Conservation (phyloP, 345 rosid genomes). For the Hypericum perforatum region DNA sequence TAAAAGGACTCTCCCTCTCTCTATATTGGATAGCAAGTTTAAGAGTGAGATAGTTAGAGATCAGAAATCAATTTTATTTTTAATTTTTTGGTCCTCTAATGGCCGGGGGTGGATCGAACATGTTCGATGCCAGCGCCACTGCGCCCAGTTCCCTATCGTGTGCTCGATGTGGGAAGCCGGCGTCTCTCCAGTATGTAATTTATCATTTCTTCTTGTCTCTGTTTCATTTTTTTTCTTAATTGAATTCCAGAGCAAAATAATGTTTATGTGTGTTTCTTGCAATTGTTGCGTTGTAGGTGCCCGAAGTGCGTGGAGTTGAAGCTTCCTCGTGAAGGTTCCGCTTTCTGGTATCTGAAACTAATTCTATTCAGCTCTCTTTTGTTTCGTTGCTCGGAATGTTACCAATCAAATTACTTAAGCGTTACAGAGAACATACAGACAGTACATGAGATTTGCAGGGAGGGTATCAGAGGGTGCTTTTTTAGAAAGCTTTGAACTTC, state of each 20-base stretch:
- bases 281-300: constrained; percentile 40
- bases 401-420: too few species aligned
- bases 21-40: too few species aligned
- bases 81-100: constrained; percentile 8
- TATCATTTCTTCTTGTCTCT: neutral
- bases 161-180: constrained; percentile 46
- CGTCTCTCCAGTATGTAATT: constrained; percentile 41
- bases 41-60: too few species aligned
- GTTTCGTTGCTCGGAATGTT: neutral
- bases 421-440: too few species aligned
- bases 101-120: constrained; percentile 42
- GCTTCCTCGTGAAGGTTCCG: constrained; percentile 89
- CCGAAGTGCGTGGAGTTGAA: constrained; percentile 81
- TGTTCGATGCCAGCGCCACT: neutral
- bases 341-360: constrained; percentile 60
- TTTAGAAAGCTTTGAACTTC: too few species aligned
- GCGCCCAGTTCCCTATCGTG: constrained; percentile 33
- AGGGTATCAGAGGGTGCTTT: too few species aligned
- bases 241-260: neutral
- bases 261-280: neutral
- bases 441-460: too few species aligned
- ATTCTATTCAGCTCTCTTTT: neutral
- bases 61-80: too few species aligned
- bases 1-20: too few species aligned
- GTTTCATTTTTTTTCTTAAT: neutral